Evolutionary conservation across 2,329 filamentous ascomycete species (phyloP), one percentile per base, ranked within the genome.

Genomic region (Epichloe sibirici): DNA sequence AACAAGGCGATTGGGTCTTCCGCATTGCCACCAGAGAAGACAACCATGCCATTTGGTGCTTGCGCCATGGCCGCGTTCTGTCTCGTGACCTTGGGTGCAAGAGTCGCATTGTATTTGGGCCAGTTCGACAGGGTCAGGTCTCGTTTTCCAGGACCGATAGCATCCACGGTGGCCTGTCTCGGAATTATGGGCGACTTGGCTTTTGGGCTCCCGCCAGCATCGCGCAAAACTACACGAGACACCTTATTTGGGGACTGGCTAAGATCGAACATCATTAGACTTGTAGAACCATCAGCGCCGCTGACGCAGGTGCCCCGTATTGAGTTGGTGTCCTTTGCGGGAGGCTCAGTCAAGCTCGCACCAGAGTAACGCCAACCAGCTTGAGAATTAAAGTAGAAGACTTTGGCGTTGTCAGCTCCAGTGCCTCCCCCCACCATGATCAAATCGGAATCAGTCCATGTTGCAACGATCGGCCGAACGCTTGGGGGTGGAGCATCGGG

Each of bases 211-310:
- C 86, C 86, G 42, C 75, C 72, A 11, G 76, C 75, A 56, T 81
- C 78, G 47, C 85, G 67, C 13, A 95, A 67, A 17, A 88, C 77
- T 35, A 84, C 80, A 52, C 86, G 81, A 35, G 78, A 79, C 44
- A 95, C 86, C 6, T 73, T 69, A 63, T 94, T 95, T 3, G 91
- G 90, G 0, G 83, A 81, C 9, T 76, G 74, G 13, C 77, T 77
- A 69, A 90, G 78, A 63, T 95, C 82, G 60, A 93, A 95, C 11
- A 83, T 81, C 59, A 90, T 82, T 17, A 97, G 71, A 40, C 84
- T 81, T 63, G 88, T 90, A 67, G 86, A 90, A 31, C 78, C 82
- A 65, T 95, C 88, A 43, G 81, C 77, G 23, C 85, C 86, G 12
- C 74, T 71, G n/a, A 94, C 69, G 4, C 95, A 62, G 0, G 81